Percentiles rank a stretch among this genome's conserved stretches.
phyloP scores from a whole-genome alignment of 2,329 filamentous ascomycete species.

The Herpotrichia juniperi region DNA sequence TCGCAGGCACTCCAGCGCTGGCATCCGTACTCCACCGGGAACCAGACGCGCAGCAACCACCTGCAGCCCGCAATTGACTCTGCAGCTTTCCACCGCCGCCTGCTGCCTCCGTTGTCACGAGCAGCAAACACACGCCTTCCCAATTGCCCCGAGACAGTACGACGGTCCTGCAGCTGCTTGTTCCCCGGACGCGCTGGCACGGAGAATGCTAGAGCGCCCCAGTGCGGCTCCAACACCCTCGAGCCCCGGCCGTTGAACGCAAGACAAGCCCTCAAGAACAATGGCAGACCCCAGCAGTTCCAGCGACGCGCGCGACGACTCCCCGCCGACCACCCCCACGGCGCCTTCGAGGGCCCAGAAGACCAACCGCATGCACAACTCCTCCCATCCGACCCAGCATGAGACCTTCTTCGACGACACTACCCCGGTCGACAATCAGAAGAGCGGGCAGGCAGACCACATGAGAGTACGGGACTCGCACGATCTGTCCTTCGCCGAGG shows the following conservation, averaged over 20 bases:
- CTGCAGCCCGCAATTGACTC: constrained; percentile 10
- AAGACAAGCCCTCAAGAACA: constrained; percentile 10
- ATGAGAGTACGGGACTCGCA: constrained; percentile 67
- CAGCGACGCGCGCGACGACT: constrained; percentile 21
- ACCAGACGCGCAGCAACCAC: not conserved
- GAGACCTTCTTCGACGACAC: constrained; percentile 46
- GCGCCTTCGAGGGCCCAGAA: constrained; percentile 30
- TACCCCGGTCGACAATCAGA: constrained; percentile 37
- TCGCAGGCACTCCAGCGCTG: constrained; percentile 10
- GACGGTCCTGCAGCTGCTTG: constrained; percentile 5
- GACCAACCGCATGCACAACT: constrained; percentile 34
- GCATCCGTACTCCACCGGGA: constrained; percentile 5
- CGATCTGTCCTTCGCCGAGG: constrained; percentile 80
- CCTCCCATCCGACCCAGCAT: constrained; percentile 29
- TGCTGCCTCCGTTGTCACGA: constrained; percentile 1
- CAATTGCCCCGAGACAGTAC: not conserved
- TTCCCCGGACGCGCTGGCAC: constrained; percentile 16
- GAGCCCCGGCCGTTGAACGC: constrained; percentile 23
- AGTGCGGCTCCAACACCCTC: constrained; percentile 21
- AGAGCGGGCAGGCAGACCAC: constrained; percentile 21
- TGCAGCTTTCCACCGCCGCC: constrained; percentile 4
- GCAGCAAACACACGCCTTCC: constrained; percentile 2
- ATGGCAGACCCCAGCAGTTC: constrained; percentile 30
- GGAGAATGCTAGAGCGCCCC: constrained; percentile 36
- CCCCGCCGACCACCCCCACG: constrained; percentile 38